phyloP scores from a whole-genome alignment of 163 green algal genomes.

The Chlorella variabilis region DNA sequence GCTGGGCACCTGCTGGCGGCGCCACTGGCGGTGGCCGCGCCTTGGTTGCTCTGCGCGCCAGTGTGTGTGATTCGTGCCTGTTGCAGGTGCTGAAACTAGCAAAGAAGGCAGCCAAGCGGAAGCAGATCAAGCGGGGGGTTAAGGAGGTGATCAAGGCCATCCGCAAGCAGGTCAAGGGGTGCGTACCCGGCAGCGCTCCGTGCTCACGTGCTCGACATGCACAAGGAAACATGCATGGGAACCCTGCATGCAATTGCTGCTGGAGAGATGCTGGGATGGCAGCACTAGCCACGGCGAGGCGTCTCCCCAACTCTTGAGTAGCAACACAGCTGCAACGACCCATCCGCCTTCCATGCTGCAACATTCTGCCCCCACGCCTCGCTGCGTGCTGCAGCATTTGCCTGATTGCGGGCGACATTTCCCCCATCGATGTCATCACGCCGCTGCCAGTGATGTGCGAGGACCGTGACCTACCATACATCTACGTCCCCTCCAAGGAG shows the following conservation, averaged over 20 bases:
- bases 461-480: conserved; percentile 94
- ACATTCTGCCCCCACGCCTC: background rate
- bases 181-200: too few relatives aligned
- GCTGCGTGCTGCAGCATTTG: conserved; percentile 76
- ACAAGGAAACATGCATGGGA: too few relatives aligned
- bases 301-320: too few relatives aligned
- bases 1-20: too few relatives aligned
- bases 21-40: background rate
- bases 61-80: background rate
- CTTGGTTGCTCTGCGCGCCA: background rate
- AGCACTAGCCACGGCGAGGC: too few relatives aligned
- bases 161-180: conserved; percentile 94
- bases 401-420: conserved; percentile 98
- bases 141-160: conserved; percentile 99
- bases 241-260: too few relatives aligned
- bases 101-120: conserved; percentile 97
- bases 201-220: too few relatives aligned
- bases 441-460: conserved; percentile 98
- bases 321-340: too few relatives aligned
- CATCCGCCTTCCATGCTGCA: background rate
- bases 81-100: conserved; percentile 85
- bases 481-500: conserved; percentile 95
- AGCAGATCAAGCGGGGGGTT: conserved; percentile 95
- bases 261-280: too few relatives aligned
- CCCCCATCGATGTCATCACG: conserved; percentile 97